phyloP scores from a whole-genome alignment of 2,329 filamentous ascomycete genomes.

The Claviceps africana region DNA sequence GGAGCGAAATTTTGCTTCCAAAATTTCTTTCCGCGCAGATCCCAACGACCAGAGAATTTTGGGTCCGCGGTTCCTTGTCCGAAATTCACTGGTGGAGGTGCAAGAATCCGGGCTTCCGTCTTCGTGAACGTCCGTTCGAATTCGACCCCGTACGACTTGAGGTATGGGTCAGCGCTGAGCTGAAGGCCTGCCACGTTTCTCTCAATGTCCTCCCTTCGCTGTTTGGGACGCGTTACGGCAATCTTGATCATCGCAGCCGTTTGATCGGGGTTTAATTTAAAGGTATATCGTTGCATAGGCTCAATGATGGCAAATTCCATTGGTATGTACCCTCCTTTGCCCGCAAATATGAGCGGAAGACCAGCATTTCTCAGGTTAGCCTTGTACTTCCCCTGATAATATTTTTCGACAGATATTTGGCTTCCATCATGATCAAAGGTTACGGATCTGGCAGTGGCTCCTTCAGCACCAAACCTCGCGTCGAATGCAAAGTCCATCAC shows the following conservation, averaged over 20 bases:
- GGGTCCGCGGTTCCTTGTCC: slow-evolving; percentile 44
- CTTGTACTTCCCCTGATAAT: slow-evolving; percentile 43
- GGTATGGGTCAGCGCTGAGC: slow-evolving; percentile 55
- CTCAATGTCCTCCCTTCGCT: slow-evolving; percentile 54
- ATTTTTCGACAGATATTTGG: slow-evolving; percentile 33
- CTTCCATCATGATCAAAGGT: slow-evolving; percentile 41
- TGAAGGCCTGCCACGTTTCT: slow-evolving; percentile 42
- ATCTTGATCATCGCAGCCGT: slow-evolving; percentile 86
- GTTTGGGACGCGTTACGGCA: slow-evolving; percentile 61
- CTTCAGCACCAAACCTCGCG: slow-evolving; percentile 26
- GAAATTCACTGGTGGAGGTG: slow-evolving; percentile 59
- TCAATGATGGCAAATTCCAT: slow-evolving; percentile 44
- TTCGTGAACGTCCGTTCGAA: slow-evolving; percentile 51
- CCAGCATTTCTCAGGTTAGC: slow-evolving; percentile 30
- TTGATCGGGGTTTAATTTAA: slow-evolving; percentile 47
- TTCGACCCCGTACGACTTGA: slow-evolving; percentile 59
- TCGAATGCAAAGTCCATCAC: slow-evolving; percentile 38
- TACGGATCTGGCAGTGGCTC: slow-evolving; percentile 35
- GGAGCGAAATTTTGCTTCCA: slow-evolving; percentile 45
- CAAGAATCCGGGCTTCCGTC: slow-evolving; percentile 57
- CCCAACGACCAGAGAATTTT: slow-evolving; percentile 64
- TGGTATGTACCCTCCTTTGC: slow-evolving; percentile 40
- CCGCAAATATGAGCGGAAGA: slow-evolving; percentile 45
- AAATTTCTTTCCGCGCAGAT: slow-evolving; percentile 69
- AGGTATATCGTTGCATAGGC: slow-evolving; percentile 45